A percentile compares a stretch with the other conserved stretches of the same genome.
Conservation (phyloP, 345 rosid genomes). For the Leavenworthia alabamica region DNA sequence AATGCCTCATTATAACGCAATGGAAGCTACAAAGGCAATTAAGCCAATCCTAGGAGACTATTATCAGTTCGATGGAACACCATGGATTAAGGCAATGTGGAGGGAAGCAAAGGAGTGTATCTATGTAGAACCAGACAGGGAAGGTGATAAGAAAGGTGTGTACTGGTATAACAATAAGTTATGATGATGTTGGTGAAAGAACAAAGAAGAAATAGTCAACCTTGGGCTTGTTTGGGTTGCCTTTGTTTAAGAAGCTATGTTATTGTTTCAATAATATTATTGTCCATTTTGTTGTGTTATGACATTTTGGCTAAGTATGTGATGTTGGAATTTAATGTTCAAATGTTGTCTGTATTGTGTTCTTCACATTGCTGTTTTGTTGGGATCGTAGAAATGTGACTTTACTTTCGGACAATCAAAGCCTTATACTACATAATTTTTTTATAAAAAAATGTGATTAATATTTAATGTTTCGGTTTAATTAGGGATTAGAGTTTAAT, state of each 20-base stretch:
- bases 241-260: slow-evolving; percentile 19
- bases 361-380: slow-evolving; percentile 24
- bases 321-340: slow-evolving; percentile 7
- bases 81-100: slow-evolving; percentile 59
- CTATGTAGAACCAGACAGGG: slow-evolving; percentile 71
- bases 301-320: slow-evolving; percentile 25
- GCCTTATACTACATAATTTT: neutral
- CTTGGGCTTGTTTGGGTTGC: slow-evolving; percentile 11
- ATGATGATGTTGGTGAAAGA: slow-evolving; percentile 25
- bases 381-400: slow-evolving; percentile 20
- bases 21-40: slow-evolving; percentile 86
- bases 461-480: too few relatives aligned
- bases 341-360: slow-evolving; percentile 5
- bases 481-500: too few relatives aligned
- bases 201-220: neutral
- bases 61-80: slow-evolving; percentile 69
- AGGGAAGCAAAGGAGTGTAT: slow-evolving; percentile 91
- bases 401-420: slow-evolving; percentile 6
- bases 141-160: slow-evolving; percentile 53
- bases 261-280: slow-evolving; percentile 21
- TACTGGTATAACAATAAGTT: slow-evolving; percentile 72
- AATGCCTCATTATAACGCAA: slow-evolving; percentile 85
- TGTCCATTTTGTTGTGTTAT: slow-evolving; percentile 19
- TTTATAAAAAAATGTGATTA: too few relatives aligned
- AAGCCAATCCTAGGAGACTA: slow-evolving; percentile 78